phyloP scores from a whole-genome alignment of 768 basidiomycete genomes.

The Pleurotus citrinopileatus region DNA sequence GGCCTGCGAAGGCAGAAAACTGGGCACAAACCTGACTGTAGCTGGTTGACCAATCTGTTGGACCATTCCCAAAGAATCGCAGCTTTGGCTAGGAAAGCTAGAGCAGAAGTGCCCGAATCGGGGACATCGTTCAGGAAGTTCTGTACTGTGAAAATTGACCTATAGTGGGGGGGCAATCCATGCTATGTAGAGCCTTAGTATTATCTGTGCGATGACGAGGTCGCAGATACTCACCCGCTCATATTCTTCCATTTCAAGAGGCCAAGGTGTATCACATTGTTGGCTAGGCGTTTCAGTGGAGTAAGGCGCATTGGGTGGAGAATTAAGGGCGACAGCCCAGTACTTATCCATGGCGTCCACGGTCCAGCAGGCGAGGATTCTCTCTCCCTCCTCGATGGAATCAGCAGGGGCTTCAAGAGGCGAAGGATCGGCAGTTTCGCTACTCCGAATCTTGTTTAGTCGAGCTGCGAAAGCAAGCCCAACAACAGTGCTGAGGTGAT shows the following conservation, averaged over 20 bases:
- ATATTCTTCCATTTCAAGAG: conserved; percentile 33
- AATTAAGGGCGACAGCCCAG: conserved; percentile 43
- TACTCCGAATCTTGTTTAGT: conserved; percentile 37
- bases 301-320: conserved; percentile 23
- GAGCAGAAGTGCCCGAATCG: conserved; percentile 19
- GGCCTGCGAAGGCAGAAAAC: not conserved
- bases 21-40: conserved; percentile 23
- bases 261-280: conserved; percentile 36
- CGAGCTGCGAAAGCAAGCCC: conserved; percentile 32
- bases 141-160: conserved; percentile 20
- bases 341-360: conserved; percentile 30
- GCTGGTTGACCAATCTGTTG: conserved; percentile 22
- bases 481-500: conserved; percentile 37
- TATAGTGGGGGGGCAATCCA: conserved; percentile 18
- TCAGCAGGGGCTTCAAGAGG: not conserved
- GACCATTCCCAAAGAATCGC: conserved; percentile 34
- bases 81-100: conserved; percentile 22
- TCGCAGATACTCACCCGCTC: conserved; percentile 22
- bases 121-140: conserved; percentile 19
- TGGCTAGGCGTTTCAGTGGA: conserved; percentile 11
- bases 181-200: not conserved
- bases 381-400: conserved; percentile 32
- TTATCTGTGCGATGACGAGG: not conserved
- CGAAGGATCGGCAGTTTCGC: conserved; percentile 12
- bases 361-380: conserved; percentile 34